phyloP scores from a whole-genome alignment of 805 yeast genomes.

The Schwanniomyces yamadae region DNA sequence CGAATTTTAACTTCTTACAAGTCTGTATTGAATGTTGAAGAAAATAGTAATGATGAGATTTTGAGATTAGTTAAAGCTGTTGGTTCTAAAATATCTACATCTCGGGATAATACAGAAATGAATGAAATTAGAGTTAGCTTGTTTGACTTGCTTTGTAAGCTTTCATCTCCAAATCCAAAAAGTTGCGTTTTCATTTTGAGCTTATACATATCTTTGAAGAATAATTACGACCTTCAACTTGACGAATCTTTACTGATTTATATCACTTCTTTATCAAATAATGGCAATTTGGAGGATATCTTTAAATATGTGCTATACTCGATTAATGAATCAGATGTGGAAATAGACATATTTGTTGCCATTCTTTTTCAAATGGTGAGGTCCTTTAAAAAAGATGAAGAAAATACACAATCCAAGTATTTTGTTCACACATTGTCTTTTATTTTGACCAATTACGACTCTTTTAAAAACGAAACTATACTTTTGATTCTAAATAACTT shows the following conservation, averaged over 20 bases:
- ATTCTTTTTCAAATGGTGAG: slow-evolving; percentile 18
- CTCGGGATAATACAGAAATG: neutral
- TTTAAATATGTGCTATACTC: slow-evolving; percentile 18
- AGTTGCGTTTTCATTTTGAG: slow-evolving; percentile 14
- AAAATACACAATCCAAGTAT: slow-evolving; percentile 11
- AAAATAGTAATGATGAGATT: neutral
- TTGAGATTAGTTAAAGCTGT: slow-evolving; percentile 6
- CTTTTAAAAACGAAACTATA: slow-evolving; percentile 8
- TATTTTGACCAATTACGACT: slow-evolving; percentile 14
- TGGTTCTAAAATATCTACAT: slow-evolving; percentile 8
- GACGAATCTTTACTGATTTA: slow-evolving; percentile 11
- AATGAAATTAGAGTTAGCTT: slow-evolving; percentile 18
- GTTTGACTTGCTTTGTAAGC: slow-evolving; percentile 24
- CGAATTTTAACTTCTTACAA: slow-evolving; percentile 34
- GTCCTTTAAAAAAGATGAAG: slow-evolving; percentile 12
- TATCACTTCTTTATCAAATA: slow-evolving; percentile 7
- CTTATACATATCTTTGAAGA: slow-evolving; percentile 14
- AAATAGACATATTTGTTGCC: slow-evolving; percentile 15
- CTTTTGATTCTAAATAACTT: slow-evolving; percentile 22
- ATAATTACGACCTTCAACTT: neutral
- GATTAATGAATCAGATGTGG: slow-evolving; percentile 12
- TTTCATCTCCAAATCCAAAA: slow-evolving; percentile 7
- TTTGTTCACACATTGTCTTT: slow-evolving; percentile 31
- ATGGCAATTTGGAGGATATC: slow-evolving; percentile 10
- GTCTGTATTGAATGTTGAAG: slow-evolving; percentile 1